Evolutionary conservation across 1,284 basidiomycete genomes (phyloP).

Genomic region (Pseudozyma tsukubaensis): DNA sequence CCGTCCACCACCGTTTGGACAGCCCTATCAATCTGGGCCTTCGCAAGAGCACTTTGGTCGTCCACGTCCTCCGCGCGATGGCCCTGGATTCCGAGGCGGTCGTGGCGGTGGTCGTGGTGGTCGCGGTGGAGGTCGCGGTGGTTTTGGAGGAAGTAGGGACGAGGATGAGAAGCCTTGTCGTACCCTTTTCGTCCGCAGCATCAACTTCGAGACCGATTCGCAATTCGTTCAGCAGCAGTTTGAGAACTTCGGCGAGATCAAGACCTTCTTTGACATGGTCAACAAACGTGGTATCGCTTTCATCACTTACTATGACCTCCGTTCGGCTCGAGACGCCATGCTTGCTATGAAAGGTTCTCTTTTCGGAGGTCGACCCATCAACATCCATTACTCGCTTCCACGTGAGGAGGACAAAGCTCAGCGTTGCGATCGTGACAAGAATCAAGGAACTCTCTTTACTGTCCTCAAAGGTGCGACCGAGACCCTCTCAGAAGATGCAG

Average conservation of each 20-base stretch:
- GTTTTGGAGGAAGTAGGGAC: constrained; percentile 29
- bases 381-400: constrained; percentile 96
- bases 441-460: constrained; percentile 88
- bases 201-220: constrained; percentile 42
- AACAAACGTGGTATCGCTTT: constrained; percentile 95
- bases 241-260: constrained; percentile 91
- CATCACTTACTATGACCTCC: constrained; percentile 91
- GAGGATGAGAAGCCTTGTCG: constrained; percentile 88
- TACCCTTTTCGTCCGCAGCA: constrained; percentile 94
- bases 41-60: constrained; percentile 22
- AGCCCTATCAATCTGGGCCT: constrained; percentile 15
- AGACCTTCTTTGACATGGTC: constrained; percentile 95
- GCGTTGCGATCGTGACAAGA: constrained; percentile 84
- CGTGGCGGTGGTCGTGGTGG: constrained; percentile 31
- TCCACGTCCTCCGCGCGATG: constrained; percentile 20
- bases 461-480: constrained; percentile 78
- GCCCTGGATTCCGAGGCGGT: constrained; percentile 28
- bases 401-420: constrained; percentile 81
- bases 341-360: constrained; percentile 74
- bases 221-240: constrained; percentile 77
- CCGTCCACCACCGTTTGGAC: constrained; percentile 16
- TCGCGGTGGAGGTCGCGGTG: constrained; percentile 23
- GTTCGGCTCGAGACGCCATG: constrained; percentile 88
- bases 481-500: constrained; percentile 82
- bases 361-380: constrained; percentile 76